phyloP scores from a whole-genome alignment of 305 asterid species.

The Euphrasia arctica region DNA sequence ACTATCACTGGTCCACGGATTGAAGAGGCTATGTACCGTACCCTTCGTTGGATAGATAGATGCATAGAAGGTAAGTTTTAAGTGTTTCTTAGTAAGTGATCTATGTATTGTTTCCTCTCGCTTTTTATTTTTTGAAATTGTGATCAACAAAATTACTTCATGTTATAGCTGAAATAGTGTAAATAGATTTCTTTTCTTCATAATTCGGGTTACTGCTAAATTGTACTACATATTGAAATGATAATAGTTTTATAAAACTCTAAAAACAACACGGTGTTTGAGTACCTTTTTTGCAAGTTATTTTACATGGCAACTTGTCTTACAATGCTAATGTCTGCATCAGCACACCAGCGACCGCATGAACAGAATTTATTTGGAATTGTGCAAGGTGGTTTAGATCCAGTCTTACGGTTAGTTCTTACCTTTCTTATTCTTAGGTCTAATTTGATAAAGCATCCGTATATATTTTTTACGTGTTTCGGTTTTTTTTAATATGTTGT shows the following conservation, averaged over 20 bases:
- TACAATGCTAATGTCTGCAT: constrained; percentile 30
- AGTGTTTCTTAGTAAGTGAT: background rate
- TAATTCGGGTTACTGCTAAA: background rate
- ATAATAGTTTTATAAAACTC: background rate
- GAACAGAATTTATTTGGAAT: constrained; percentile 97
- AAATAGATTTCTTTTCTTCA: background rate
- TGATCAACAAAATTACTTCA: constrained; percentile 10
- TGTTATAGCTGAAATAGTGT: background rate
- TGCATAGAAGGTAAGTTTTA: constrained; percentile 72
- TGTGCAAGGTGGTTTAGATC: constrained; percentile 99
- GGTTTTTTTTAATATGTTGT: constrained; percentile 21
- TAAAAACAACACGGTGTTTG: background rate
- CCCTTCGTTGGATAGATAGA: constrained; percentile 99
- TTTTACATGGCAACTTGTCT: constrained; percentile 12
- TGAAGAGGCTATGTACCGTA: constrained; percentile 97
- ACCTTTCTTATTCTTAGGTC: constrained; percentile 17
- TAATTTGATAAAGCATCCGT: constrained; percentile 6
- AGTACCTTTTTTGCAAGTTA: constrained; percentile 18
- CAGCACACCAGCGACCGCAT: constrained; percentile 94
- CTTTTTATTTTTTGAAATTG: background rate
- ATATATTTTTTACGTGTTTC: constrained; percentile 7
- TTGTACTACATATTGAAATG: constrained; percentile 2
- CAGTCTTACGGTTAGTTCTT: constrained; percentile 67
- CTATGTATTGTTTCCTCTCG: no score
- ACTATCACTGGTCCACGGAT: constrained; percentile 96